These are phyloP conservation scores for Pleurotus ostreatus DNA, from an alignment of 768 basidiomycete species.

Conservation along the genomic window DNA sequence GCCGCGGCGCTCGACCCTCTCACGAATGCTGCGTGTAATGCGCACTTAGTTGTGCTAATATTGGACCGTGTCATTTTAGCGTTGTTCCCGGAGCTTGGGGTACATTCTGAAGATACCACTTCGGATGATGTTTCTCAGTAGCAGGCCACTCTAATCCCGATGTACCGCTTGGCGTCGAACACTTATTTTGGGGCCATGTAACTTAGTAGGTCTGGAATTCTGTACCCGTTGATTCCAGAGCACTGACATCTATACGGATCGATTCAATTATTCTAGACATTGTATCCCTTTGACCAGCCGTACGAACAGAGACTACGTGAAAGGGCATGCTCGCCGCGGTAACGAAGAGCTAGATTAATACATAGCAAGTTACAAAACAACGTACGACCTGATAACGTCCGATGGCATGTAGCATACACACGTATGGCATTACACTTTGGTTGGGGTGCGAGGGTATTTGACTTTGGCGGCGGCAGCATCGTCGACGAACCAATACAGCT, in stretches of 20 bases:
- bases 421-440: conserved; percentile 43
- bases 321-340: no score
- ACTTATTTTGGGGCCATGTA: no score
- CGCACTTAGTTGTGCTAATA: conserved; percentile 69
- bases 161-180: no score
- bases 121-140: background rate
- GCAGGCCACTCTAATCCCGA: no score
- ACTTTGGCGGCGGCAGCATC: conserved; percentile 71
- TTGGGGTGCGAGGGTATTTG: conserved; percentile 48
- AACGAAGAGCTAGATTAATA: no score
- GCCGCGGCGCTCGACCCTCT: conserved; percentile 58
- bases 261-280: no score
- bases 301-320: no score
- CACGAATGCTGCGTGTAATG: conserved; percentile 64
- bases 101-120: background rate
- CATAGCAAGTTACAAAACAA: no score
- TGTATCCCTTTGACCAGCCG: no score
- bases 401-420: background rate
- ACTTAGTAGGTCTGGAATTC: no score
- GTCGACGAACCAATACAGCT: conserved; percentile 94
- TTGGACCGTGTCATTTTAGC: conserved; percentile 68
- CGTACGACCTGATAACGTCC: background rate
- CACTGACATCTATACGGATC: no score
- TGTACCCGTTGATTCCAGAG: no score
- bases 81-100: conserved; percentile 74